Conservation (phyloP, 805 yeast genomes). For the Suhomyces sp. region DNA sequence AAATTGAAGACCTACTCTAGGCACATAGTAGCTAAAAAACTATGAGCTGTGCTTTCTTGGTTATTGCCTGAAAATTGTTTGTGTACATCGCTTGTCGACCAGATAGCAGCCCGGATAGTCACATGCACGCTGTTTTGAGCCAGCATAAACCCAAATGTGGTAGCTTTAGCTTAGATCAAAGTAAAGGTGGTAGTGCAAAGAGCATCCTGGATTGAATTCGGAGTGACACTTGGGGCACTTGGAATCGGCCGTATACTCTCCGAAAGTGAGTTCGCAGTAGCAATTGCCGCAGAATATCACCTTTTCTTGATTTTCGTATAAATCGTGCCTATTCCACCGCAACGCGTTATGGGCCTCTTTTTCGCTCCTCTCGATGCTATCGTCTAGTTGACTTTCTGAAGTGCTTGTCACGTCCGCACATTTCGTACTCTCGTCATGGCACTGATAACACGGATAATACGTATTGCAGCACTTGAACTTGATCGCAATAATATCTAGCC, state of each 20-base stretch:
- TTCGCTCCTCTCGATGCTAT: neutral
- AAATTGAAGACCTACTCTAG: too few relatives aligned
- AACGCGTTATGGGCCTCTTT: neutral
- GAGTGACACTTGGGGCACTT: constrained; percentile 26
- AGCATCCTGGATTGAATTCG: constrained; percentile 36
- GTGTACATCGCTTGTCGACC: neutral
- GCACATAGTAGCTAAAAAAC: neutral
- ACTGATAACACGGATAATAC: constrained; percentile 39
- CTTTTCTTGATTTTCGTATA: constrained; percentile 9
- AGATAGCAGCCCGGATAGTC: neutral
- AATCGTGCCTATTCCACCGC: constrained; percentile 12
- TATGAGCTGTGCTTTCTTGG: neutral
- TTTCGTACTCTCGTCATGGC: constrained; percentile 24
- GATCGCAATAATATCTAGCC: constrained; percentile 37
- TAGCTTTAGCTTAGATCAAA: constrained; percentile 17
- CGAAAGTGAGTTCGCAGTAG: constrained; percentile 23
- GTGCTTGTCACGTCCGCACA: neutral
- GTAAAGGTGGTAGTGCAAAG: constrained; percentile 35
- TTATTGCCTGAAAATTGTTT: neutral
- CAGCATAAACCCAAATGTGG: neutral
- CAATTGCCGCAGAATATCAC: constrained; percentile 41
- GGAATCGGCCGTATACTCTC: constrained; percentile 19
- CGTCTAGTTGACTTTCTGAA: constrained; percentile 5
- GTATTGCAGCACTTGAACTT: constrained; percentile 36
- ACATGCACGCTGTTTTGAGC: neutral